Conservation (phyloP, 371 early-diverging fungal genomes). For the Mortierella sp. region DNA sequence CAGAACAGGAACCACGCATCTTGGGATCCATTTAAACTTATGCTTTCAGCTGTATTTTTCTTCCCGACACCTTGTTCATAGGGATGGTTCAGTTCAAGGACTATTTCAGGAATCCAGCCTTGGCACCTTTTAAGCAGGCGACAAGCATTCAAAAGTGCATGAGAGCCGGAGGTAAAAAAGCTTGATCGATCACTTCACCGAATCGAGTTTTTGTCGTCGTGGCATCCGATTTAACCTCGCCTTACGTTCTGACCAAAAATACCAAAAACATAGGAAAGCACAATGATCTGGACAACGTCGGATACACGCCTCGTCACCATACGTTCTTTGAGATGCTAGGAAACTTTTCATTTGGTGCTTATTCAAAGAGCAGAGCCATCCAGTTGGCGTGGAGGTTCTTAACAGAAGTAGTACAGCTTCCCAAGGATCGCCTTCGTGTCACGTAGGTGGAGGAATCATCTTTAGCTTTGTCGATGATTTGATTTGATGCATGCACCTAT, state of each 20-base stretch:
- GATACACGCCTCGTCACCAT: constrained; percentile 81
- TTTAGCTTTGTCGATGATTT: neutral
- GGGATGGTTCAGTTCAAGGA: constrained; percentile 87
- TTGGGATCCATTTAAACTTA: too few relatives aligned
- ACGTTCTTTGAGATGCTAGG: constrained; percentile 91
- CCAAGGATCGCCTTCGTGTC: constrained; percentile 69
- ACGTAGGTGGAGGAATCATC: constrained; percentile 58
- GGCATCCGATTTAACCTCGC: too few relatives aligned
- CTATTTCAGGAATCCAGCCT: constrained; percentile 70
- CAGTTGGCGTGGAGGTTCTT: constrained; percentile 78
- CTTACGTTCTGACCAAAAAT: too few relatives aligned
- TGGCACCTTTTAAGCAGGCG: constrained; percentile 70
- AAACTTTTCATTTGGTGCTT: constrained; percentile 82
- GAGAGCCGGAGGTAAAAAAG: constrained; percentile 73
- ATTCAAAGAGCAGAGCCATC: constrained; percentile 71
- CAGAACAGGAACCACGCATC: too few relatives aligned
- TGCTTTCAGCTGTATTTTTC: too few relatives aligned
- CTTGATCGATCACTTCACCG: neutral
- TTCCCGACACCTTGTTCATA: constrained; percentile 1
- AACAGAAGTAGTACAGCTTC: constrained; percentile 69
- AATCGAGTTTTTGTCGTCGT: too few relatives aligned
- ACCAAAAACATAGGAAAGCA: constrained; percentile 62
- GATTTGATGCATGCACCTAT: neutral
- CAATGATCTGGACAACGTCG: constrained; percentile 86
- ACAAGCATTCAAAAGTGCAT: constrained; percentile 81